Base-by-base conservation (phyloP, 148 eudicot species). In the Rhododendron simsii region DNA sequence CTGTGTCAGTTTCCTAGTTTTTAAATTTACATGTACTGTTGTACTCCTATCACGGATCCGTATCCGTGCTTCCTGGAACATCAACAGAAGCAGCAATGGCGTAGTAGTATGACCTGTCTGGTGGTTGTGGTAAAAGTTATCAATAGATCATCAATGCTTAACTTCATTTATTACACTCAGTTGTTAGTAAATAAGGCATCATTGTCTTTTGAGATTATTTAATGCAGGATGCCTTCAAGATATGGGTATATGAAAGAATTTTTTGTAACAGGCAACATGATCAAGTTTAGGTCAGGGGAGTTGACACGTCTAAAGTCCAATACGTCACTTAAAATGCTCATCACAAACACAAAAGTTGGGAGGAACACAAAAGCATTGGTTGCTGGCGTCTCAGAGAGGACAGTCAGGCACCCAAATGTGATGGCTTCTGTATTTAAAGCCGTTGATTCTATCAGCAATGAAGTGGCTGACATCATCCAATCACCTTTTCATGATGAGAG, bases 341-440 rank as follows among this genome's bases (percentile, higher is more conserved):
- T 95, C 73, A 97, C 98, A 48, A 97, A 97, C 88, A 97, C 99
- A 14, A 94, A 87, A 86, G 96, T 97, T 45, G 99, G 98, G 83
- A 93, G 99, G 88, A 97, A 97, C 91, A 97, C 99, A 76, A 97
- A 94, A 88, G 98, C 99, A 79, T 80, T 97, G 85, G 99, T 97
- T 48, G 95, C 96, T 69, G 89, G 98, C 74, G 98, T 97, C 44
- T 93, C 98, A 47, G 98, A 97, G 83, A 92, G 99, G 91, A 88
- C 90, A 74, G 18, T 87, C 67, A 91, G 95, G 79, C 95, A 97
- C 88, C 93, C 93, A 79, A 91, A 87, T 87, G 93, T 93, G 18
- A 94, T 95, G 99, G 80, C 91, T 83, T 85, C 95, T 88, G 95
- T 97, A 61, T 97, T 94, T 87, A 90, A 85, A 50, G 99, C 99